Evolutionary conservation across 1,139 yeast genomes (phyloP).

Genomic region (Kluyveromyces sp.): DNA sequence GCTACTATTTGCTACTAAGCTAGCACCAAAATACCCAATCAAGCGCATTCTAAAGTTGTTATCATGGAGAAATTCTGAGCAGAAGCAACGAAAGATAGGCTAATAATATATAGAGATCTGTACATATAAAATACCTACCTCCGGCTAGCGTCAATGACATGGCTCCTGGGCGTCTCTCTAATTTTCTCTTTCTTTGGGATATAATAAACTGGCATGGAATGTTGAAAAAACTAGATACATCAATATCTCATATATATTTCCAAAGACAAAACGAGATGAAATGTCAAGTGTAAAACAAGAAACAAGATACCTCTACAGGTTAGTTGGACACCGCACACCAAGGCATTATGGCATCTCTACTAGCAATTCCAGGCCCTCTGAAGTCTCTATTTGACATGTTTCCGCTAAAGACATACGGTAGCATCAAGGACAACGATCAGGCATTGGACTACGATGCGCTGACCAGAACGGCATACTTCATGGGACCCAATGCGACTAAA

Average conservation of each 20-base stretch:
- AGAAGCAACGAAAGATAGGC: background rate
- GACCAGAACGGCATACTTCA: conserved; percentile 13
- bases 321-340: too few relatives aligned
- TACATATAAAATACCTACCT: too few relatives aligned
- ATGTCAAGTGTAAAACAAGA: too few relatives aligned
- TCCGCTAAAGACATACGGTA: conserved; percentile 16
- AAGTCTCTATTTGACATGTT: conserved; percentile 17
- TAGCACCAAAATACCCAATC: conserved; percentile 26
- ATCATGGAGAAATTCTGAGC: background rate
- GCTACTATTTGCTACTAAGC: conserved; percentile 38
- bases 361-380: conserved; percentile 14
- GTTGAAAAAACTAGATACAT: too few relatives aligned
- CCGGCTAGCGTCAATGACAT: too few relatives aligned
- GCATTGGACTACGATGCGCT: conserved; percentile 10
- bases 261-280: too few relatives aligned
- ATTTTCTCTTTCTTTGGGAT: too few relatives aligned
- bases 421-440: conserved; percentile 13
- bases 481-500: conserved; percentile 10
- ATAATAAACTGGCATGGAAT: too few relatives aligned
- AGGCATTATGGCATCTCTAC: conserved; percentile 1
- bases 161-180: too few relatives aligned
- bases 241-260: too few relatives aligned
- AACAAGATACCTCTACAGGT: background rate
- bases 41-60: conserved; percentile 17
- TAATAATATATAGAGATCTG: background rate